Percentiles rank a stretch among this genome's conserved stretches.
Evolutionary conservation across 208 protist species (phyloP).

Genomic region (Kentomonas sorsogonicus): DNA sequence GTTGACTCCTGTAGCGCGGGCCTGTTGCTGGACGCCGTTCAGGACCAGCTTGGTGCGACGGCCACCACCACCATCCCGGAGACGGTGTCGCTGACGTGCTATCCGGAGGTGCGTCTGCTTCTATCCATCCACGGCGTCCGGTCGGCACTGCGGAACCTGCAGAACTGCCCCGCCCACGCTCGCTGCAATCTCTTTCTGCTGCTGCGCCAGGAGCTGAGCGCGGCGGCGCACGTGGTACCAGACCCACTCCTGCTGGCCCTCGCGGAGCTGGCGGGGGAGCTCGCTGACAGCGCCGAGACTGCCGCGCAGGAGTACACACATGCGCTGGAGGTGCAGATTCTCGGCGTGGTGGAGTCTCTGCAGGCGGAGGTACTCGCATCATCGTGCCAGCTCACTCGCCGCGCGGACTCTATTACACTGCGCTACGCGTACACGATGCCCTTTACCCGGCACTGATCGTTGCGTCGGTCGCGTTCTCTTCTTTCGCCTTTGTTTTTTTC

Average conservation of each 20-base stretch:
- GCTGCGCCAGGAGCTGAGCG: constrained; percentile 20
- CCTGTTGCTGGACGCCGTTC: background rate
- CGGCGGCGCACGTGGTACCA: constrained; percentile 35
- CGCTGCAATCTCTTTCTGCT: constrained; percentile 17
- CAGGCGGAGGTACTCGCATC: constrained; percentile 40
- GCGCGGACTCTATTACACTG: constrained; percentile 30
- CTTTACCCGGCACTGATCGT: too few species aligned
- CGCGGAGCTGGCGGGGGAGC: constrained; percentile 17
- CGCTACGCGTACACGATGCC: constrained; percentile 35
- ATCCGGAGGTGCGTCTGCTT: constrained; percentile 58
- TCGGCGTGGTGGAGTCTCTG: constrained; percentile 29
- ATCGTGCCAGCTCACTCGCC: constrained; percentile 32
- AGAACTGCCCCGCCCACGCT: constrained; percentile 26
- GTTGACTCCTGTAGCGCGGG: background rate
- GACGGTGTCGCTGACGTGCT: too few species aligned
- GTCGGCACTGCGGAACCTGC: constrained; percentile 36
- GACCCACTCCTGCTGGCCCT: constrained; percentile 65
- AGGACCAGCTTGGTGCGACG: background rate
- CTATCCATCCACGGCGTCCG: constrained; percentile 41
- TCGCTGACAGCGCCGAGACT: constrained; percentile 11
- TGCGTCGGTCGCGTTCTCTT: constrained; percentile 7
- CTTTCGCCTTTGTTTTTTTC: constrained; percentile 14
- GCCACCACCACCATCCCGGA: background rate
- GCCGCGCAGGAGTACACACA: constrained; percentile 4
- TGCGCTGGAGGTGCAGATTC: constrained; percentile 37